These are phyloP conservation scores for Dryadomyces sulphureus DNA, from an alignment of 2,329 filamentous ascomycete genomes.

Conservation along the genomic window DNA sequence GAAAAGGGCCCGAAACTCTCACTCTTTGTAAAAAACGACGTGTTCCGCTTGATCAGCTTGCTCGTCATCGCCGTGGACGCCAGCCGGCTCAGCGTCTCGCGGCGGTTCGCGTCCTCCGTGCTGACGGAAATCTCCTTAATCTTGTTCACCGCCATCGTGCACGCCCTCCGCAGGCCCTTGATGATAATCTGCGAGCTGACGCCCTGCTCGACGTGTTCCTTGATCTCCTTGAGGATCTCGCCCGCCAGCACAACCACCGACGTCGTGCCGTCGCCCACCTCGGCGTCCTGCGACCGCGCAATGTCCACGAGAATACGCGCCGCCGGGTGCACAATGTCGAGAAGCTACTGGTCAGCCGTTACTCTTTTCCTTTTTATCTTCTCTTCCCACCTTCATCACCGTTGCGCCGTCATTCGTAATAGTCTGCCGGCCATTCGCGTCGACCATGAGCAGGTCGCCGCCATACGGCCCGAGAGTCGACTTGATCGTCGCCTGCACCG, in stretches of 20 bases:
- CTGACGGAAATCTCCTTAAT: constrained; percentile 92
- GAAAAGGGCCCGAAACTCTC: constrained; percentile 17
- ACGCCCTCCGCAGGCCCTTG: constrained; percentile 83
- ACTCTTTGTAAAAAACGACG: constrained; percentile 96
- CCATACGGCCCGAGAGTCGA: constrained; percentile 92
- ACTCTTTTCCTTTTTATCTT: no score
- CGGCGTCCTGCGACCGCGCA: constrained; percentile 94
- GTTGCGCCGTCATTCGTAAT: constrained; percentile 99
- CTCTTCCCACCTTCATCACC: constrained; percentile 88
- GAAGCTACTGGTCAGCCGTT: constrained; percentile 64
- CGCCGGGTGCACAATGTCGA: constrained; percentile 96
- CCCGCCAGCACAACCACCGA: constrained; percentile 96
- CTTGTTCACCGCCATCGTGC: constrained; percentile 89
- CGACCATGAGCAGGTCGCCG: constrained; percentile 89
- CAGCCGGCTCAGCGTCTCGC: constrained; percentile 78
- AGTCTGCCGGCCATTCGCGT: constrained; percentile 87
- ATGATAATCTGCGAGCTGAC: constrained; percentile 96
- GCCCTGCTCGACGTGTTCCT: constrained; percentile 90
- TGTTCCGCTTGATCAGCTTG: constrained; percentile 97
- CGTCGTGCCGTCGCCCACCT: constrained; percentile 95
- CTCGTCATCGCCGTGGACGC: constrained; percentile 97
- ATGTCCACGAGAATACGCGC: constrained; percentile 97
- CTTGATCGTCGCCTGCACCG: constrained; percentile 91
- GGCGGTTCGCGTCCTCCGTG: constrained; percentile 67
- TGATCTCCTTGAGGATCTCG: constrained; percentile 92